Evolutionary conservation across 805 yeast genomes (phyloP), one percentile per base, ranked within the genome.

Genomic region (Pichia pseudocactophila): DNA sequence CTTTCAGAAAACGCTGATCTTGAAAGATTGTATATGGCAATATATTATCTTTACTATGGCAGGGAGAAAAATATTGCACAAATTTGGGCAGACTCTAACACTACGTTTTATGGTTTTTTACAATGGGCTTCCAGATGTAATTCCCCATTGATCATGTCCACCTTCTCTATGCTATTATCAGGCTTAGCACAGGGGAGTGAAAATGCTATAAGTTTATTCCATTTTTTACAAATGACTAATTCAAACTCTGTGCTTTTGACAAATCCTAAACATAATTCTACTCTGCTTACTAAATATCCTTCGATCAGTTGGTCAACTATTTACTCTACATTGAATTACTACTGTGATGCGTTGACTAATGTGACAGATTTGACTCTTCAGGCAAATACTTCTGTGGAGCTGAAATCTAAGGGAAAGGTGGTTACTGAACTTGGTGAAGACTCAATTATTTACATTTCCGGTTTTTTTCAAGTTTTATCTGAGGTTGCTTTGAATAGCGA

Each of bases 51-150:
- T 7, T 88, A 82, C 57, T 65, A 73, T 22, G 69, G 74, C 15
- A 69, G 95, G 43, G 76, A 80, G 1, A 70, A 71, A 1, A 62
- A 80, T 7, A 73, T 83, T 12, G 54, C 68, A 2, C 62, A 64
- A 11, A 82, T 85, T 54, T 89, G 96, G 95, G 58, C 61, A 11
- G 85, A 82, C 48, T 65, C 73, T 16, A 78, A 73, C 41, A 73
- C 81, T 12, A 78, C 79, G 44, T 67, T 86, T 2, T 70, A 76
- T 54, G 97, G 96, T 0, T 89, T 92, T 50, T 67, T 90, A 33
- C 76, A 75, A 42, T 92, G 97, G 97, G 94, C 95, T 0, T 69
- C 92, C 2, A 79, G 84, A 53, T 62, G 64, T 42, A 87, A 80
- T 47, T 86, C 86, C 13, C 80, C 90, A 9, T 66, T 87, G 38